Base-by-base conservation (phyloP, 768 basidiomycete species). In the Basidioascus undulatus region DNA sequence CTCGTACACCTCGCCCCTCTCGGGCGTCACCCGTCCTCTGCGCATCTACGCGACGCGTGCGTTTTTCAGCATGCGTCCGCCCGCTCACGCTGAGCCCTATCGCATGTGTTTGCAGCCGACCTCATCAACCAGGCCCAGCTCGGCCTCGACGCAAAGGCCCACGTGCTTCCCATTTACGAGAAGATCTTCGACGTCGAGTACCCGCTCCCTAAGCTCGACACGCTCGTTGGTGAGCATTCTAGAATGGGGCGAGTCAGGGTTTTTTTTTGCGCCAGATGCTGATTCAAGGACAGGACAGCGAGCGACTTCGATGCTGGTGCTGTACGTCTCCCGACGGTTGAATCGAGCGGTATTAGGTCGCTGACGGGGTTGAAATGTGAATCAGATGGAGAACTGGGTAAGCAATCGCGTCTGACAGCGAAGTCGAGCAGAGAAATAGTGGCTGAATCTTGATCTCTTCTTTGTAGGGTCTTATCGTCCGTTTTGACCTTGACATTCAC, bases 181-280 rank as follows among this genome's bases (percentile, higher is more conserved):
- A 65, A 76, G 54, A 68, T 89, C 41, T 94, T 94, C 54, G 74
- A 87, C 48, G 74, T 94, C 47, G 77, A 76, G 43, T 96, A 76
- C 56, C 83, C 87, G 19, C 67, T 96, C 21, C 82, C 84, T 5
- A 94, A 96, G 62, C 67, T 96, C 33, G 89, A 94, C 53, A 87
- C 86, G 2, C 65, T 96, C 12, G 80, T 83, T 42, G n/a, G n/a
- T n/a, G 75, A 72, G 55, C 43, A 71, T 58, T 18, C 15, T 39
- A 27, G 11, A 19, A 3, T 16, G 9, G 10, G 15, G 8, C 16
- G 25, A 19, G 31, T 32, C 24, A 15, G 30, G 26, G 32, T 32
- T 31, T 27, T 47, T 30, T 5, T 28, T 32, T 26, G 11, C 12
- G 23, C 21, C 20, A 19, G 21, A 32, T 27, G 1, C 23, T 6